Conservation (phyloP, 257 asterid species). For the Primulina tabacum region DNA sequence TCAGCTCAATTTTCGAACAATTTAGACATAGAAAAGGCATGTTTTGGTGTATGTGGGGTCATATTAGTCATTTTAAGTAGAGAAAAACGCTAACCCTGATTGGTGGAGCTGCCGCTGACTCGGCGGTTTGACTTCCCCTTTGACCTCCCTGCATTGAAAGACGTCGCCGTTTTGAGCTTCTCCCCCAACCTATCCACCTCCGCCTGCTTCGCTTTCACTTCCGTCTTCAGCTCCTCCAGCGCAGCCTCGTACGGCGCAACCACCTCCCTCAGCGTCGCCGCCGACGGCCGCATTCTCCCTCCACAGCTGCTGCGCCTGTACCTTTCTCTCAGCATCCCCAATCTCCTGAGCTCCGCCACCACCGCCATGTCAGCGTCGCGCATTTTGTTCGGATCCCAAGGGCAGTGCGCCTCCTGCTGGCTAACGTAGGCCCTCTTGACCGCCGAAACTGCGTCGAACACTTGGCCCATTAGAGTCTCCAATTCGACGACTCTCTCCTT, state of each 20-base stretch:
- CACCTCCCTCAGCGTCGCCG: constrained; percentile 76
- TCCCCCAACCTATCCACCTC: constrained; percentile 70
- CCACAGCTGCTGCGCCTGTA: constrained; percentile 48
- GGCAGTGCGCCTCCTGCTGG: constrained; percentile 87
- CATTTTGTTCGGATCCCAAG: constrained; percentile 91
- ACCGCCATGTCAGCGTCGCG: constrained; percentile 84
- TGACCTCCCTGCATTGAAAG: constrained; percentile 35
- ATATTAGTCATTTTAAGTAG: background rate
- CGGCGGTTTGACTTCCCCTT: constrained; percentile 70
- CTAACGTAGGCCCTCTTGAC: constrained; percentile 86
- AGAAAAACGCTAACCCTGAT: constrained; percentile 47
- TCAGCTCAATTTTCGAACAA: too few relatives aligned
- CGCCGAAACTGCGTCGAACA: constrained; percentile 75
- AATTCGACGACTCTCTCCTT: constrained; percentile 52
- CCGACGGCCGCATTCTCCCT: constrained; percentile 22
- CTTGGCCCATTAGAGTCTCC: constrained; percentile 73
- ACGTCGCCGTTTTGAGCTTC: constrained; percentile 73
- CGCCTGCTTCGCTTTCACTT: constrained; percentile 60
- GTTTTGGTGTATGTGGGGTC: background rate
- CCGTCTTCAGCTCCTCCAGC: constrained; percentile 78
- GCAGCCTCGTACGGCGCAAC: constrained; percentile 98
- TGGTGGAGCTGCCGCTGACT: constrained; percentile 46
- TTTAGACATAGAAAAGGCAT: too few relatives aligned
- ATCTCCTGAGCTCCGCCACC: constrained; percentile 76
- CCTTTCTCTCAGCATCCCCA: constrained; percentile 80